A percentile compares a stretch with the other conserved stretches of the same genome.
Evolutionary conservation across 2,329 filamentous ascomycete genomes (phyloP).

Genomic region (Alternaria postmessia): DNA sequence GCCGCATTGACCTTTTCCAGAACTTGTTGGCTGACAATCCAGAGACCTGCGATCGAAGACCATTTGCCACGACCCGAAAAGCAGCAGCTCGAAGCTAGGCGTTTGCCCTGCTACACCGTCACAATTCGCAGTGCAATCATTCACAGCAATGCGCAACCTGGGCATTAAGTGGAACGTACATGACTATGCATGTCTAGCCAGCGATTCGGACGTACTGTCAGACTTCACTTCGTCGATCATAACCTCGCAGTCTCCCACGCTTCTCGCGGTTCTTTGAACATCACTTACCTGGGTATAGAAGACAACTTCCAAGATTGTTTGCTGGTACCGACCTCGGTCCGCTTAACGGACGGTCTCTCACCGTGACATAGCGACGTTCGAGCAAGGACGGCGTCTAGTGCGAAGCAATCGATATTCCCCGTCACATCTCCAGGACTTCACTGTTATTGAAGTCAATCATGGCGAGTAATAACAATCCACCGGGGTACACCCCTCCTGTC

Average conservation of each 20-base stretch:
- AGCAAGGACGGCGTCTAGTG: background rate
- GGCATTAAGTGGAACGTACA: constrained; percentile 1
- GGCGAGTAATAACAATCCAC: background rate
- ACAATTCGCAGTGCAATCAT: background rate
- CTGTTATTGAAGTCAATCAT: background rate
- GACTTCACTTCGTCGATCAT: background rate
- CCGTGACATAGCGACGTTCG: background rate
- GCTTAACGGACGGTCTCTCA: background rate
- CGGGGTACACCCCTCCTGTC: background rate
- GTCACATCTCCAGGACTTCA: background rate
- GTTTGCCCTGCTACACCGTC: background rate
- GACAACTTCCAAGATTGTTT: background rate
- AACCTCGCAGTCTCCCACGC: background rate
- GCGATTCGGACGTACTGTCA: background rate
- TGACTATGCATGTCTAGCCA: background rate
- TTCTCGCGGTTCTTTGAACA: background rate
- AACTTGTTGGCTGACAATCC: background rate
- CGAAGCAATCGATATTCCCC: background rate
- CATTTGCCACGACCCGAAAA: constrained; percentile 18
- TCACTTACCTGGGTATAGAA: background rate
- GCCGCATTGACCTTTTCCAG: background rate
- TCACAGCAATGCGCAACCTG: constrained; percentile 14
- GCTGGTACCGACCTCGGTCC: background rate
- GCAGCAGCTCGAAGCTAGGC: constrained; percentile 16
- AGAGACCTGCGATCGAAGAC: background rate